Conservation (phyloP, 805 yeast genomes). For the Blastobotrys terrestris region DNA sequence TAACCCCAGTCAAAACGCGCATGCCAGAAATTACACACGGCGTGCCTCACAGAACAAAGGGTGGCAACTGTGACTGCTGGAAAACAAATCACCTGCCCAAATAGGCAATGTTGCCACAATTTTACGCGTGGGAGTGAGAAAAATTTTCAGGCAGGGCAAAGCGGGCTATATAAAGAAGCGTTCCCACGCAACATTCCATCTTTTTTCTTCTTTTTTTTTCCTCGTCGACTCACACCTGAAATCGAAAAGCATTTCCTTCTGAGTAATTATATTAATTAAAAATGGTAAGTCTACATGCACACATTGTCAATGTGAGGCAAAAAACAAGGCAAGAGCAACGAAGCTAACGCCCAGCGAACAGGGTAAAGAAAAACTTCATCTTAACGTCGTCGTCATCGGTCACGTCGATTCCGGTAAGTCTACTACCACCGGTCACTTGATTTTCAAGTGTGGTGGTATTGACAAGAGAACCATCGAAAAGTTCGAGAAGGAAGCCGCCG, state of each 20-base stretch:
- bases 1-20: too few relatives aligned
- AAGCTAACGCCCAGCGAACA: constrained; percentile 14
- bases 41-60: too few relatives aligned
- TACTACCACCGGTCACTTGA: constrained; percentile 98
- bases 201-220: constrained; percentile 28
- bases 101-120: not conserved
- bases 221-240: constrained; percentile 38
- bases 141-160: constrained; percentile 12
- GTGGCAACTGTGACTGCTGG: constrained; percentile 1
- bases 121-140: constrained; percentile 1
- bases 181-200: constrained; percentile 9
- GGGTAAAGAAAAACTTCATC: constrained; percentile 97
- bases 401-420: constrained; percentile 99
- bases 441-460: constrained; percentile 97
- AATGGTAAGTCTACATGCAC: constrained; percentile 24
- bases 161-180: constrained; percentile 13
- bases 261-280: constrained; percentile 28
- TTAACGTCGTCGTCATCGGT: constrained; percentile 99
- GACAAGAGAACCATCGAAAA: constrained; percentile 98
- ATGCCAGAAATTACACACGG: too few relatives aligned
- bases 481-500: constrained; percentile 98
- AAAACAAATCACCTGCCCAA: constrained; percentile 7
- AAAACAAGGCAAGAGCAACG: not conserved
- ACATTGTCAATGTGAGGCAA: not conserved
- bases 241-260: constrained; percentile 35